Evolutionary conservation across 495 filamentous ascomycete genomes (phyloP).

Genomic region (Trichoderma reesei): DNA sequence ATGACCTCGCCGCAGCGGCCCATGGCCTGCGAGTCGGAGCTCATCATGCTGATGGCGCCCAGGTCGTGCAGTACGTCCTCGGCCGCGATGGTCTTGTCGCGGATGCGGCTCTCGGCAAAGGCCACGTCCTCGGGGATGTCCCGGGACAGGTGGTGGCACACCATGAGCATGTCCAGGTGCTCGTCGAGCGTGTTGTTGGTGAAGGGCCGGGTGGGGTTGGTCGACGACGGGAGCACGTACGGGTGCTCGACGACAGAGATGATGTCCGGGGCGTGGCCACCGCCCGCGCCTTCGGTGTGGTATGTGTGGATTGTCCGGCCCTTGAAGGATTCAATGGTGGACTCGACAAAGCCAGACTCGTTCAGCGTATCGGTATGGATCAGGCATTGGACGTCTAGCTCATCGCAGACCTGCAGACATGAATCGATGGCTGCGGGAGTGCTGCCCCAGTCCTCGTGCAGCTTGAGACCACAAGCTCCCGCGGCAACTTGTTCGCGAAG

Average conservation of each 20-base stretch:
- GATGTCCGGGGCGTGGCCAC: conserved; percentile 95
- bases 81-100: conserved; percentile 92
- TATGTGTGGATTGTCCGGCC: conserved; percentile 93
- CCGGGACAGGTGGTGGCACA: conserved; percentile 88
- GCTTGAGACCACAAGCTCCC: conserved; percentile 83
- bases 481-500: conserved; percentile 75
- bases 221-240: conserved; percentile 89
- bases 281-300: conserved; percentile 94
- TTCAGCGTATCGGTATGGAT: conserved; percentile 98
- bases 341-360: conserved; percentile 94
- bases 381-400: conserved; percentile 85
- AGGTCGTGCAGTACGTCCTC: conserved; percentile 96
- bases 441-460: conserved; percentile 96
- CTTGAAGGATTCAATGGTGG: conserved; percentile 80
- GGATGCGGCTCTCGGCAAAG: conserved; percentile 91
- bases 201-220: conserved; percentile 89
- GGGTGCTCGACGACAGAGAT: conserved; percentile 84
- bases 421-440: conserved; percentile 90
- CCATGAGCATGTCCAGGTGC: conserved; percentile 98
- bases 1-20: conserved; percentile 94
- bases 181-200: conserved; percentile 92
- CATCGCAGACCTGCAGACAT: conserved; percentile 80
- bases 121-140: conserved; percentile 94
- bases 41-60: conserved; percentile 98
- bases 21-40: conserved; percentile 94